phyloP scores from a whole-genome alignment of 2,329 filamentous ascomycete genomes.

The Fusarium papillatum region DNA sequence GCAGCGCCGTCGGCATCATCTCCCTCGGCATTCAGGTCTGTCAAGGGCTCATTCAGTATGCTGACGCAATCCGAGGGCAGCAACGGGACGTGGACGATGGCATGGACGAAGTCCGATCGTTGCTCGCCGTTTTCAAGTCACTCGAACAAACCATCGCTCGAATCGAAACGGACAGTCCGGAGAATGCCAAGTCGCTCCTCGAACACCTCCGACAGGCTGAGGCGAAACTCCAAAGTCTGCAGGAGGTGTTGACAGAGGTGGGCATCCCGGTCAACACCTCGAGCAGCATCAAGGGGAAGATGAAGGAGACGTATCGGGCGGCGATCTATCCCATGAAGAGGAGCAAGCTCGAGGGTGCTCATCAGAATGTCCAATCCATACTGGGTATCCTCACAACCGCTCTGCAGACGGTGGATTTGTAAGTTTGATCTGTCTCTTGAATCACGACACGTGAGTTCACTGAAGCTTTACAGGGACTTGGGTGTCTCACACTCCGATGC shows the following conservation, averaged over 20 bases:
- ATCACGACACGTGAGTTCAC: rapidly evolving
- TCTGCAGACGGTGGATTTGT: not conserved
- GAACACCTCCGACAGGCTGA: not conserved
- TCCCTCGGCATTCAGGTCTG: slow-evolving; percentile 17
- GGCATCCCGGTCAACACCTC: not conserved
- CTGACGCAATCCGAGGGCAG: not conserved
- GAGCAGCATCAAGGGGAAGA: not conserved
- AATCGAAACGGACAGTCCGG: not conserved
- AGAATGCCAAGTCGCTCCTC: not conserved
- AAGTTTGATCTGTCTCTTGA: not conserved
- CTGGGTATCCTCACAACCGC: not conserved
- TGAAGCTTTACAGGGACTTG: not conserved
- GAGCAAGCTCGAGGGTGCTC: not conserved
- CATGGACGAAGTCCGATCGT: not conserved
- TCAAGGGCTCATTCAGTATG: not conserved
- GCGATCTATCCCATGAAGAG: slow-evolving; percentile 2
- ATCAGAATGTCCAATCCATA: not conserved
- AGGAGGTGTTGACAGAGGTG: not conserved
- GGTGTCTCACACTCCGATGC: not conserved
- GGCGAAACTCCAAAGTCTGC: not conserved
- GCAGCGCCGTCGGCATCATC: slow-evolving; percentile 8
- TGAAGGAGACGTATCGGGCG: not conserved
- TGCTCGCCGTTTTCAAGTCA: slow-evolving; percentile 8
- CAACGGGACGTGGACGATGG: not conserved
- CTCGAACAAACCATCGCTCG: not conserved